phyloP scores from a whole-genome alignment of 2,329 filamentous ascomycete species.

The Lasiodiplodia hormozganensis region DNA sequence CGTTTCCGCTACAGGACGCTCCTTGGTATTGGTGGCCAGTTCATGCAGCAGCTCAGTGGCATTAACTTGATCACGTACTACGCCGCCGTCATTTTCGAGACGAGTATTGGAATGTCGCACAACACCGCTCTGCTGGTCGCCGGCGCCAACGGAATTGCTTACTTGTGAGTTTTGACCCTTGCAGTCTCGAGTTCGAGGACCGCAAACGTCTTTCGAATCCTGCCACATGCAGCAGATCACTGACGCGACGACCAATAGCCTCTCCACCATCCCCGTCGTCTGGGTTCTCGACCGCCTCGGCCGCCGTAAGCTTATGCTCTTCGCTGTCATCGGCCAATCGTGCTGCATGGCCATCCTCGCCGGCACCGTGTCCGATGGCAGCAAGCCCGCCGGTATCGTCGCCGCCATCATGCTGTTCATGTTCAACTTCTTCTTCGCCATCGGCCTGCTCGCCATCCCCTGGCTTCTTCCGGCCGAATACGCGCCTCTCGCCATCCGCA shows the following conservation, averaged over 20 bases:
- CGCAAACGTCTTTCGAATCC: neutral
- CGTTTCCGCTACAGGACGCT: conserved; percentile 51
- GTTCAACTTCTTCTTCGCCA: conserved; percentile 43
- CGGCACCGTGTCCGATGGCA: conserved; percentile 40
- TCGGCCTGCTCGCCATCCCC: conserved; percentile 39
- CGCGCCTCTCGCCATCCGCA: conserved; percentile 45
- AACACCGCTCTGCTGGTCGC: conserved; percentile 45
- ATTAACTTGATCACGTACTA: conserved; percentile 38
- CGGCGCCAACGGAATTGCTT: conserved; percentile 52
- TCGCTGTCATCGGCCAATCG: conserved; percentile 38
- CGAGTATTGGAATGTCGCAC: conserved; percentile 52
- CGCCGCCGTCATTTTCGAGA: conserved; percentile 55
- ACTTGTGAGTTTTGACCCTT: conserved; percentile 40
- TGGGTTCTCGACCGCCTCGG: conserved; percentile 48
- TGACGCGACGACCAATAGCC: conserved; percentile 31
- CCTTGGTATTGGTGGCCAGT: conserved; percentile 52
- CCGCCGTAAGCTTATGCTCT: conserved; percentile 40
- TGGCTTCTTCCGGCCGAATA: conserved; percentile 52
- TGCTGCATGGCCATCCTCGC: conserved; percentile 55
- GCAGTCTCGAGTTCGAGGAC: neutral
- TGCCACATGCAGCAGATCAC: conserved; percentile 30
- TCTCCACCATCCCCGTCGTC: conserved; percentile 42
- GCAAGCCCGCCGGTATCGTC: conserved; percentile 50
- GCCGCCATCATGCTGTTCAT: conserved; percentile 54
- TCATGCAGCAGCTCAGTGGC: conserved; percentile 51